Conservation (phyloP, 1,284 basidiomycete genomes). For the Rhizoctonia solani region DNA sequence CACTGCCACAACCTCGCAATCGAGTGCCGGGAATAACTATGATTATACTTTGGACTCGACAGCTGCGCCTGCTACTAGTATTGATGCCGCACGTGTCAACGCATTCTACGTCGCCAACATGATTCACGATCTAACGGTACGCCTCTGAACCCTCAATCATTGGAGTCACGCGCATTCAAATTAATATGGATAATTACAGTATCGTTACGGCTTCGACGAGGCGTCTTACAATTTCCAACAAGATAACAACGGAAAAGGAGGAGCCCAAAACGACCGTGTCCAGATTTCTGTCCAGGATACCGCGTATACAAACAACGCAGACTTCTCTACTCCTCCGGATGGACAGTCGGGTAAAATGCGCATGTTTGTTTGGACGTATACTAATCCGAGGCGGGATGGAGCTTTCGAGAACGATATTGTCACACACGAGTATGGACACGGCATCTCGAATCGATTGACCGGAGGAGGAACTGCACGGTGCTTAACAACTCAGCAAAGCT, state of each 20-base stretch:
- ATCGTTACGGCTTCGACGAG: constrained; percentile 49
- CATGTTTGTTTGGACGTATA: constrained; percentile 34
- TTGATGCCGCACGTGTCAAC: constrained; percentile 56
- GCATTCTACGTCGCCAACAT: constrained; percentile 58
- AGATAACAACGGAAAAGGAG: constrained; percentile 30
- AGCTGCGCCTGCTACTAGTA: constrained; percentile 44
- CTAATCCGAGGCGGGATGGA: constrained; percentile 30
- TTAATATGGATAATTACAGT: constrained; percentile 41
- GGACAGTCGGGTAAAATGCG: constrained; percentile 28
- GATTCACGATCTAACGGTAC: constrained; percentile 46
- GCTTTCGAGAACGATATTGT: constrained; percentile 35
- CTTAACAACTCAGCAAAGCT: constrained; percentile 30
- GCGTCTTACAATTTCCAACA: constrained; percentile 41
- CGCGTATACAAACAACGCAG: constrained; percentile 35
- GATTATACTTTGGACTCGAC: constrained; percentile 51
- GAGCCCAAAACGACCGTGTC: constrained; percentile 32
- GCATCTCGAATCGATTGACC: constrained; percentile 32
- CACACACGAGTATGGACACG: constrained; percentile 28
- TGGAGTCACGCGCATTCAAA: too few species aligned
- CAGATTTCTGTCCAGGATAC: constrained; percentile 35
- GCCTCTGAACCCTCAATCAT: too few species aligned
- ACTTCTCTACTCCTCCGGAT: constrained; percentile 32
- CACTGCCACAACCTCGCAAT: background rate
- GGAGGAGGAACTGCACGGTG: constrained; percentile 27
- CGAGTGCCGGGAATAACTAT: background rate